These are phyloP conservation scores for Coprinopsis strossmayeri DNA, from an alignment of 768 basidiomycete genomes.

Conservation along the genomic window DNA sequence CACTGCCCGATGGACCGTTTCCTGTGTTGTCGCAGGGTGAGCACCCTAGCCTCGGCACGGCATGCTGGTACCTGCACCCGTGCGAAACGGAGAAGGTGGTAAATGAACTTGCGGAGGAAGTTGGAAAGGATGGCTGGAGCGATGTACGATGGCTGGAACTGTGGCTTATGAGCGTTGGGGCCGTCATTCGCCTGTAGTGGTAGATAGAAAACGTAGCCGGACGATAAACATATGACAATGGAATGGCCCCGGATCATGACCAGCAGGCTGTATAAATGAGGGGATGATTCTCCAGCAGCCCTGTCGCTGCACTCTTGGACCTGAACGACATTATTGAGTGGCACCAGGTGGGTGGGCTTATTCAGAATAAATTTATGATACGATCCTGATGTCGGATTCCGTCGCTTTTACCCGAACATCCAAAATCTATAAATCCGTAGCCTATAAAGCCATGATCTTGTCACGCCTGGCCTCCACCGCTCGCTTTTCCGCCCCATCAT, in stretches of 20 bases:
- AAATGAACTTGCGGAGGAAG: conserved; percentile 58
- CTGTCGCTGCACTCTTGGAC: no score
- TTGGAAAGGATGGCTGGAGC: conserved; percentile 22
- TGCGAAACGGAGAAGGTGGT: conserved; percentile 69
- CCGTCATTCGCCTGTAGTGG: conserved; percentile 46
- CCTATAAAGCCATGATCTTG: conserved; percentile 37
- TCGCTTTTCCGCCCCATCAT: conserved; percentile 29
- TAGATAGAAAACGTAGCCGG: conserved; percentile 7
- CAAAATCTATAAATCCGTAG: conserved; percentile 12
- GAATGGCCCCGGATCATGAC: conserved; percentile 18
- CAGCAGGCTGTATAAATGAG: conserved; percentile 3
- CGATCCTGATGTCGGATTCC: conserved; percentile 26
- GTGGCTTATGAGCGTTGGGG: conserved; percentile 75
- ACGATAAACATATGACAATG: conserved; percentile 20
- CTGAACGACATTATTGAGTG: not conserved
- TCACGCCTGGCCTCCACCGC: conserved; percentile 35
- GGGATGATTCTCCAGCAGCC: no score
- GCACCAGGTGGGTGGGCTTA: not conserved
- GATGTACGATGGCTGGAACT: conserved; percentile 55
- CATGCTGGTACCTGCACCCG: conserved; percentile 85
- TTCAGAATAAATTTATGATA: conserved; percentile 28
- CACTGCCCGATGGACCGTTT: conserved; percentile 45
- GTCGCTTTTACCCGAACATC: conserved; percentile 20
- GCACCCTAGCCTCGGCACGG: conserved; percentile 68
- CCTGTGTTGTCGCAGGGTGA: conserved; percentile 84